Evolutionary conservation across 345 rosid genomes (phyloP).

Genomic region (Abelmoschus esculentus): DNA sequence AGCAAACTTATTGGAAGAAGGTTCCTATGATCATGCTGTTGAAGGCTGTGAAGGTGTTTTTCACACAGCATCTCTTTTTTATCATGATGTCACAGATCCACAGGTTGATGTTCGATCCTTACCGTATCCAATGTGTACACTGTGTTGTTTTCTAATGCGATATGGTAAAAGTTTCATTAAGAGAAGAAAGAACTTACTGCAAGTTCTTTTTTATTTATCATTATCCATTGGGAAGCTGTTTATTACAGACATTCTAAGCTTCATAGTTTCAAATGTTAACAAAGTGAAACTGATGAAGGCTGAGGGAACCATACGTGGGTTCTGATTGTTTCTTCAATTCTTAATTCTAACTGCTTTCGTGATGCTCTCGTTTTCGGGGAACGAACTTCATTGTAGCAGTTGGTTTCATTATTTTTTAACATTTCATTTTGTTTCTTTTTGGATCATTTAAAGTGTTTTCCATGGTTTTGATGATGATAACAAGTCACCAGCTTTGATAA

Average conservation of each 20-base stretch:
- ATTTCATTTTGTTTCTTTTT: background rate
- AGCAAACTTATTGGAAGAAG: constrained; percentile 68
- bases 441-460: too few species aligned
- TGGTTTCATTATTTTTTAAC: background rate
- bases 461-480: too few species aligned
- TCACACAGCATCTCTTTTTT: constrained; percentile 87
- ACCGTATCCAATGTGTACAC: background rate
- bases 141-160: background rate
- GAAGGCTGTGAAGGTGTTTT: constrained; percentile 78
- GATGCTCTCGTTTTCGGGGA: background rate
- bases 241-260: too few species aligned
- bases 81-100: constrained; percentile 66
- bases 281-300: too few species aligned
- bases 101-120: constrained; percentile 38
- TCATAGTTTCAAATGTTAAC: too few species aligned
- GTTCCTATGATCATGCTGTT: constrained; percentile 62
- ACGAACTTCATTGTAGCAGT: background rate
- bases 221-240: too few species aligned
- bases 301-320: too few species aligned
- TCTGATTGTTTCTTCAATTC: background rate
- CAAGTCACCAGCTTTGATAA: too few species aligned
- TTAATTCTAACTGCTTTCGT: background rate
- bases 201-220: background rate
- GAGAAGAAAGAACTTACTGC: too few species aligned
- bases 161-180: background rate